Conservation (phyloP, 192 early-diverging fungal genomes). For the Entrophospora sp. region DNA sequence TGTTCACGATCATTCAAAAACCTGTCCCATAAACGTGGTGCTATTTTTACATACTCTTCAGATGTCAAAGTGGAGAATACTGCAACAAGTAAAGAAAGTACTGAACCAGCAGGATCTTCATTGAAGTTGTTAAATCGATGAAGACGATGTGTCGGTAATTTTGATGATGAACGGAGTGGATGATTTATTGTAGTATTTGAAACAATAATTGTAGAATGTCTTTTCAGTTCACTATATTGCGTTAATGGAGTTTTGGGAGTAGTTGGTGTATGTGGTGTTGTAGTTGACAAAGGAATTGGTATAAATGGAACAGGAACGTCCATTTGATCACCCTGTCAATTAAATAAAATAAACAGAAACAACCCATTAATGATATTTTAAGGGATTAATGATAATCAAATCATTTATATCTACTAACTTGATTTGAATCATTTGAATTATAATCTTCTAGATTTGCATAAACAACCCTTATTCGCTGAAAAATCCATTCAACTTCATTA, state of each 20-base stretch:
- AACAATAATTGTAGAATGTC: neutral
- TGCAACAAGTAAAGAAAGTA: slow-evolving; percentile 41
- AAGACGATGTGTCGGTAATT: neutral
- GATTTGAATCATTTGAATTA: neutral
- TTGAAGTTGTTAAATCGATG: neutral
- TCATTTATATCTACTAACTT: neutral
- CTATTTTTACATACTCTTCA: slow-evolving; percentile 30
- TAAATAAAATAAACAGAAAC: neutral
- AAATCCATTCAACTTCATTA: slow-evolving; percentile 35
- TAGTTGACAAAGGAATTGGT: neutral
- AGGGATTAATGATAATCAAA: neutral
- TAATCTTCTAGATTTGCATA: slow-evolving; percentile 17
- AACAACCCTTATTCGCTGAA: slow-evolving; percentile 24
- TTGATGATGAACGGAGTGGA: neutral
- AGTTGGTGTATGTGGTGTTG: neutral
- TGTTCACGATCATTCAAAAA: slow-evolving; percentile 41
- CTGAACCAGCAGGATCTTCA: slow-evolving; percentile 23
- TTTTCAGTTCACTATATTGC: neutral
- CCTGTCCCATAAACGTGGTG: slow-evolving; percentile 35
- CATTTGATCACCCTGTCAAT: neutral
- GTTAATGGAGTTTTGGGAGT: neutral
- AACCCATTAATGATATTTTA: neutral
- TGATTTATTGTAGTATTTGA: neutral
- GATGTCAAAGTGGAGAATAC: slow-evolving; percentile 37
- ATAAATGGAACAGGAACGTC: slow-evolving; percentile 11